Conservation (phyloP, 352 stramenopile genomes). For the Globisporangium camurandrum region DNA sequence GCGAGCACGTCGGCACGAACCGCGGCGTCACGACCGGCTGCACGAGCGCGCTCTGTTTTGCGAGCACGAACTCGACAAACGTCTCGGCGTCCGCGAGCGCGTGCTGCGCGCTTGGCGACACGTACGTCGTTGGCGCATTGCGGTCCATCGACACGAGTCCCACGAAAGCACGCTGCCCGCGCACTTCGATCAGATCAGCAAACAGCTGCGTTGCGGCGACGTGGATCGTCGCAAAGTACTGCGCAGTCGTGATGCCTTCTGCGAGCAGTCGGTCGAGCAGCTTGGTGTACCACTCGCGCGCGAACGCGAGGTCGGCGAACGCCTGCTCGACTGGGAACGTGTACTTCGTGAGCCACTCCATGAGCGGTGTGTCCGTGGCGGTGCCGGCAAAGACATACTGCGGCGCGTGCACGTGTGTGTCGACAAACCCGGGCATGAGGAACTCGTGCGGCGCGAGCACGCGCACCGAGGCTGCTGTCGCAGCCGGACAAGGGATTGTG, state of each 20-base stretch:
- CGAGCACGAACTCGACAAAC: constrained; percentile 64
- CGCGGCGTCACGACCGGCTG: constrained; percentile 68
- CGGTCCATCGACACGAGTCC: constrained; percentile 91
- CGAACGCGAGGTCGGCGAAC: constrained; percentile 49
- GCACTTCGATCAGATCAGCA: constrained; percentile 51
- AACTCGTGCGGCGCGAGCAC: constrained; percentile 36
- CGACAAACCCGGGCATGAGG: constrained; percentile 86
- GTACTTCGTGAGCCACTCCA: constrained; percentile 89
- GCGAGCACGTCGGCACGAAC: constrained; percentile 87
- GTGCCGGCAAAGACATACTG: constrained; percentile 88
- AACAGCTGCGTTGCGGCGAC: constrained; percentile 66
- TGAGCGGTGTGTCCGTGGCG: constrained; percentile 83
- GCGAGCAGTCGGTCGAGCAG: constrained; percentile 65
- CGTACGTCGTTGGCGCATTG: constrained; percentile 69
- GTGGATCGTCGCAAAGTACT: constrained; percentile 90
- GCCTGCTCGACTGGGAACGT: constrained; percentile 84
- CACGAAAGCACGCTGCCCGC: constrained; percentile 77
- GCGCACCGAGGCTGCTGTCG: too few species aligned
- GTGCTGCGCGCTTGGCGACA: constrained; percentile 47
- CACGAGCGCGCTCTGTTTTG: constrained; percentile 44
- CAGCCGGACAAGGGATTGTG: too few species aligned
- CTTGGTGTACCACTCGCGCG: constrained; percentile 57
- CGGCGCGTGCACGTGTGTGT: constrained; percentile 89
- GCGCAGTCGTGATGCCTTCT: constrained; percentile 82
- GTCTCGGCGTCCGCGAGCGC: constrained; percentile 54